Percentiles rank a stretch among this genome's conserved stretches.
Evolutionary conservation across 2,329 filamentous ascomycete species (phyloP).

Genomic region (Emydomyces testavorans): DNA sequence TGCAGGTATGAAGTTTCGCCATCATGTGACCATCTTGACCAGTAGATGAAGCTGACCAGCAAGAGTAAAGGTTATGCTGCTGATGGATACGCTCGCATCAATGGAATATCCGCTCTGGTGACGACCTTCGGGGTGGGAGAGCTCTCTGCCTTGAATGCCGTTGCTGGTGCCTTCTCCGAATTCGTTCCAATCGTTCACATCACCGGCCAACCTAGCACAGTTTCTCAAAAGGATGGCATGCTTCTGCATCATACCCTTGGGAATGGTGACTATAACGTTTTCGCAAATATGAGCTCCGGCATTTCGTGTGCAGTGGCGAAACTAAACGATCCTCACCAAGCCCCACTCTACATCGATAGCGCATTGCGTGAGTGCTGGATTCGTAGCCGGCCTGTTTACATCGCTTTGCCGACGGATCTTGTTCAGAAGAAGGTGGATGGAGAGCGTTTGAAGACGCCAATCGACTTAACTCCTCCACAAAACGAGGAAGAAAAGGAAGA

Average conservation of each 20-base stretch:
- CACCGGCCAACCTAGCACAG: constrained; percentile 42
- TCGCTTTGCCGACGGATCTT: constrained; percentile 43
- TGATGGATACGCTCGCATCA: constrained; percentile 62
- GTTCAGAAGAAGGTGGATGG: constrained; percentile 60
- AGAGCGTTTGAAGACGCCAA: constrained; percentile 51
- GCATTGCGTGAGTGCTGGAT: constrained; percentile 41
- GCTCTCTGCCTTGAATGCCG: constrained; percentile 58
- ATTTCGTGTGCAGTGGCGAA: constrained; percentile 43
- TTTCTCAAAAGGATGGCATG: constrained; percentile 34
- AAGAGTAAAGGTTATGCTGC: constrained; percentile 52
- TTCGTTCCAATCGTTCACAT: constrained; percentile 56
- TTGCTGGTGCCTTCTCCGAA: constrained; percentile 65
- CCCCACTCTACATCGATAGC: constrained; percentile 42
- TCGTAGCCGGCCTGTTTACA: constrained; percentile 46
- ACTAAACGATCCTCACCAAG: constrained; percentile 36
- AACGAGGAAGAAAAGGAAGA: constrained; percentile 61
- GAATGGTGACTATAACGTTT: constrained; percentile 44
- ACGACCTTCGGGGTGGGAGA: constrained; percentile 64
- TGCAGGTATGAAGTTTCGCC: constrained; percentile 50
- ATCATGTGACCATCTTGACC: too few species aligned
- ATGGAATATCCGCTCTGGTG: constrained; percentile 55
- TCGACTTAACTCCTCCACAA: constrained; percentile 51
- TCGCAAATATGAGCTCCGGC: constrained; percentile 40
- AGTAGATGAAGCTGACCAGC: constrained; percentile 16
- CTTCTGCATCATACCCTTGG: constrained; percentile 57